Evolutionary conservation across 2,329 filamentous ascomycete genomes (phyloP).

Genomic region (Scedosporium minutisporum): DNA sequence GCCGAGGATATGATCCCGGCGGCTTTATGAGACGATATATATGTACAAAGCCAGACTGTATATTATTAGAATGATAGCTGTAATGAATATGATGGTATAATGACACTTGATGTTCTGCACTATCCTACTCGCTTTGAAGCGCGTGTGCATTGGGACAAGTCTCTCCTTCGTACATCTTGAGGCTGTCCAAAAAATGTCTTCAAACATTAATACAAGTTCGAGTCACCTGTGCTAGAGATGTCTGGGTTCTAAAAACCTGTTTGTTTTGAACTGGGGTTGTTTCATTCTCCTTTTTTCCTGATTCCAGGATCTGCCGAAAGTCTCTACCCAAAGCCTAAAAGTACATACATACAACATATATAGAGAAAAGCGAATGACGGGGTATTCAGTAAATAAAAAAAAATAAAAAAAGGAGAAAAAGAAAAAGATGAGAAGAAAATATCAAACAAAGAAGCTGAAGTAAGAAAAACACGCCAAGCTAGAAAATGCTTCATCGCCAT

Average conservation of each 20-base stretch:
- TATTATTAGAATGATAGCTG: neutral
- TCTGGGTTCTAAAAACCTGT: too few species aligned
- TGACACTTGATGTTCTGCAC: neutral
- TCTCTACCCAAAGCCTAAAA: neutral
- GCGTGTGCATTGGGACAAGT: too few species aligned
- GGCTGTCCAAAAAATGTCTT: too few species aligned
- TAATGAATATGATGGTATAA: constrained; percentile 1
- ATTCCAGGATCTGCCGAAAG: neutral
- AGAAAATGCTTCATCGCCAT: constrained; percentile 16
- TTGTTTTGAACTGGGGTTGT: neutral
- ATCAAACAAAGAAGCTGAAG: constrained; percentile 6
- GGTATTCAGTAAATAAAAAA: neutral
- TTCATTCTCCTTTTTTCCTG: neutral
- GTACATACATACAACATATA: neutral
- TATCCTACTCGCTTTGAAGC: too few species aligned
- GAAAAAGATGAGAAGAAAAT: neutral
- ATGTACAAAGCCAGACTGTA: neutral
- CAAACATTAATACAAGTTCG: too few species aligned
- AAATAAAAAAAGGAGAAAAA: neutral
- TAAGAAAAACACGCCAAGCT: neutral
- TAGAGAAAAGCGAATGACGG: neutral
- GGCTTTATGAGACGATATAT: neutral
- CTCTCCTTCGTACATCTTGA: too few species aligned
- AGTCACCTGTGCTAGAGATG: too few species aligned
- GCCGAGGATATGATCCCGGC: neutral